Conservation (phyloP, 1,284 basidiomycete species). For the Ustanciosporium gigantosporum region DNA sequence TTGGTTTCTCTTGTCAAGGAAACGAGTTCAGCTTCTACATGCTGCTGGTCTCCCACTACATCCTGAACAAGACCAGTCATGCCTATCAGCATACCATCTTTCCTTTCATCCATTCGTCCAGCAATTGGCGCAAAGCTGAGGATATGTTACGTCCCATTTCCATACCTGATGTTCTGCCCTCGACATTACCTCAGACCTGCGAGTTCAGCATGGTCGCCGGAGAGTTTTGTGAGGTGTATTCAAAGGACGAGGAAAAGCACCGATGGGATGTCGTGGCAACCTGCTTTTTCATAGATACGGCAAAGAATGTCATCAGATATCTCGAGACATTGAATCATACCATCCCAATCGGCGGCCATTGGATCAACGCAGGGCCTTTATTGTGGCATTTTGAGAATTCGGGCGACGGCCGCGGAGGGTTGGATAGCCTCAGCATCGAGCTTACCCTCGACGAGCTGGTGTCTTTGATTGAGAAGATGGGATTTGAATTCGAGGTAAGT, state of each 20-base stretch:
- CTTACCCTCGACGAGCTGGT: constrained; percentile 87
- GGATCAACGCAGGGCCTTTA: constrained; percentile 71
- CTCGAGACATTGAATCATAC: constrained; percentile 57
- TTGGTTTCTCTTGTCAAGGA: constrained; percentile 53
- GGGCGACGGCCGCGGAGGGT: constrained; percentile 39
- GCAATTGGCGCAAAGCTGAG: constrained; percentile 49
- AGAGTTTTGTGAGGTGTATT: constrained; percentile 56
- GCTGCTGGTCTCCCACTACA: constrained; percentile 57
- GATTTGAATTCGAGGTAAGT: constrained; percentile 79
- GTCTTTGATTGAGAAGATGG: constrained; percentile 72
- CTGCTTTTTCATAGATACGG: constrained; percentile 97
- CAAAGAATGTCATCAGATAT: constrained; percentile 54
- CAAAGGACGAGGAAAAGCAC: constrained; percentile 68
- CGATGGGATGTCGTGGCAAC: constrained; percentile 88
- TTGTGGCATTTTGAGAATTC: constrained; percentile 97
- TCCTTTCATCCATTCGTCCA: constrained; percentile 54
- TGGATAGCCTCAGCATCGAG: constrained; percentile 67
- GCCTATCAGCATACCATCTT: constrained; percentile 48
- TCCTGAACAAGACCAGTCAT: constrained; percentile 52
- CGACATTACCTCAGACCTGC: constrained; percentile 34
- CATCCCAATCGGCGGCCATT: constrained; percentile 50
- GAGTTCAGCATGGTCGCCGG: constrained; percentile 61
- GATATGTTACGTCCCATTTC: constrained; percentile 49
- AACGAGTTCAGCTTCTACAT: constrained; percentile 61
- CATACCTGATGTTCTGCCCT: constrained; percentile 56